Conservation (phyloP, 2,329 filamentous ascomycete genomes). For the Fusarium begoniae region DNA sequence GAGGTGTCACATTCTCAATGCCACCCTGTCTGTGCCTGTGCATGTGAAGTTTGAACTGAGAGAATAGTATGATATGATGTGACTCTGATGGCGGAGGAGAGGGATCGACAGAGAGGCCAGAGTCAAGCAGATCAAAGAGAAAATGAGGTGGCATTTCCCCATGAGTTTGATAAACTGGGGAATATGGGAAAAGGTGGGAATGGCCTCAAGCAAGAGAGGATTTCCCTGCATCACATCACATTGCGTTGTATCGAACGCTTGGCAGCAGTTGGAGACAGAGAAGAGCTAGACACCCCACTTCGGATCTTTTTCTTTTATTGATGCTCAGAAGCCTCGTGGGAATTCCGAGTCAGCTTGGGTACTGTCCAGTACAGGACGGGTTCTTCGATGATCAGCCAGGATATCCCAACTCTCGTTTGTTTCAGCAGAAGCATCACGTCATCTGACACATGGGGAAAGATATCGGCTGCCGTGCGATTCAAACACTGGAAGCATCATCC, state of each 20-base stretch:
- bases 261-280: neutral
- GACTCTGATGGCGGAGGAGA: slow-evolving; percentile 18
- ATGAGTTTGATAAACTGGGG: neutral
- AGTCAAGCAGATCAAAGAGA: neutral
- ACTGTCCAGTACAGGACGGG: neutral
- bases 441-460: slow-evolving; percentile 11
- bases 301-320: slow-evolving; percentile 1
- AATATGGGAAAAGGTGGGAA: slow-evolving; percentile 11
- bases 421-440: slow-evolving; percentile 17
- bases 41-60: slow-evolving; percentile 14
- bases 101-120: neutral
- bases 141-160: slow-evolving; percentile 4
- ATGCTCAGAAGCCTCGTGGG: neutral
- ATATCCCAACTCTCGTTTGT: slow-evolving; percentile 4
- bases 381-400: neutral
- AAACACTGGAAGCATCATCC: slow-evolving; percentile 19
- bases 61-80: neutral
- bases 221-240: slow-evolving; percentile 9
- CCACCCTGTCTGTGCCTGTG: neutral
- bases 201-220: slow-evolving; percentile 18
- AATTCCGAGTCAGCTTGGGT: neutral
- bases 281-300: neutral
- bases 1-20: slow-evolving; percentile 12
- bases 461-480: neutral
- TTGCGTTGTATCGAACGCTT: neutral